A percentile compares a stretch with the other conserved stretches of the same genome.
Evolutionary conservation across 2,329 filamentous ascomycete species (phyloP).

Genomic region (Neospermospora avenae): DNA sequence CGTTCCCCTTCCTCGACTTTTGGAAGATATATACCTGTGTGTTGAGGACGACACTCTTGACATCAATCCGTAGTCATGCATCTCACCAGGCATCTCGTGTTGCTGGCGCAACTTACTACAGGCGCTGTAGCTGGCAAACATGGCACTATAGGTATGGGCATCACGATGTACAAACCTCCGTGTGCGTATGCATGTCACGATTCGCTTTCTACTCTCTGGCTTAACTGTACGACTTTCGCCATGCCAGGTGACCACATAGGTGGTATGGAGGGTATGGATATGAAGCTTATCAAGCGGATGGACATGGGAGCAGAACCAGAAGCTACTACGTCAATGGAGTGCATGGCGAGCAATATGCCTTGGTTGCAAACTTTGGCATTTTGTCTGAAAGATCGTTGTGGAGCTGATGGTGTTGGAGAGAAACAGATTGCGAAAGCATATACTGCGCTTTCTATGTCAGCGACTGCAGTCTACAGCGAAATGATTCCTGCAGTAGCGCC

Average conservation of each 20-base stretch:
- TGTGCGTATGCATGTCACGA: slow-evolving; percentile 12
- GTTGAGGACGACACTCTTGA: too few relatives aligned
- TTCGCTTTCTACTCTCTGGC: slow-evolving; percentile 4
- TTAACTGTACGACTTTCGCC: slow-evolving; percentile 11
- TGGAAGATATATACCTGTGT: too few relatives aligned
- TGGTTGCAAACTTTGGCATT: slow-evolving; percentile 11
- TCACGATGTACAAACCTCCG: slow-evolving; percentile 10
- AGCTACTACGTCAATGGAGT: slow-evolving; percentile 6
- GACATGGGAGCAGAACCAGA: slow-evolving; percentile 4
- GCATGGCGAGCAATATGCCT: slow-evolving; percentile 1
- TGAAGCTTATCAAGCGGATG: slow-evolving; percentile 7
- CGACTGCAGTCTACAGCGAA: not conserved
- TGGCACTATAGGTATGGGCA: slow-evolving; percentile 13
- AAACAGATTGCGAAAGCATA: slow-evolving; percentile 5
- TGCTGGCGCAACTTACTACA: not conserved
- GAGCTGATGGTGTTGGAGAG: not conserved
- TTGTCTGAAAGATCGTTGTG: slow-evolving; percentile 4
- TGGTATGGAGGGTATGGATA: slow-evolving; percentile 5
- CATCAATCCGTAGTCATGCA: not conserved
- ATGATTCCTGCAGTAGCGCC: slow-evolving; percentile 3
- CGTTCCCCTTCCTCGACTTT: too few relatives aligned
- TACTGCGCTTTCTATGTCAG: not conserved
- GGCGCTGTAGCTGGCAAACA: slow-evolving; percentile 1
- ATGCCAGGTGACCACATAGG: not conserved
- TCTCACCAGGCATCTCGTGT: not conserved